Base-by-base conservation (phyloP, 2,329 filamentous ascomycete species). In the Leptographium flavum region DNA sequence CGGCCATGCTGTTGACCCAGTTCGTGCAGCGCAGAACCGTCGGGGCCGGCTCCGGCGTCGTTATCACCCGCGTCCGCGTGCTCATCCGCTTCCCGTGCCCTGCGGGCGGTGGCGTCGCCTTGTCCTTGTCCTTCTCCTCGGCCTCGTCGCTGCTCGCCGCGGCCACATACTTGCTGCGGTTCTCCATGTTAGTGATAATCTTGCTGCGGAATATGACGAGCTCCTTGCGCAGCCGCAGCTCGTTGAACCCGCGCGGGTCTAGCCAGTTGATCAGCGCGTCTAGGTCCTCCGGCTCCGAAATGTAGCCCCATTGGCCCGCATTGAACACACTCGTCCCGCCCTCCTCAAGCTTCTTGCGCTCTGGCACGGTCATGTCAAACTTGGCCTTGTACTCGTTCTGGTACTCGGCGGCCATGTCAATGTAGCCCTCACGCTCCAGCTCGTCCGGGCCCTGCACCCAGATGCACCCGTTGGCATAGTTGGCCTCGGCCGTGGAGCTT, bases 391-490 rank as follows among this genome's bases (percentile, higher is more conserved):
- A 94, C 57, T 86, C 79, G 47, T 80, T 74, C 59, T 87, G 76
- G 49, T 81, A 73, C 17, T 86, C 80, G 7, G 76, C 66, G 0
- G 73, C 66, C 52, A 92, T 69, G 51, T 95, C 86, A 53, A 94
- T 86, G 58, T 90, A 94, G 6, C 87, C 87, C 54, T 83, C 73
- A 3, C 83, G 76, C 62, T 94, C 88, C 58, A 94, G 75, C 46
- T 90, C 81, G 58, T 94, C 87, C 0, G 92, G 92, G 0, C 92
- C 92, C 62, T 98, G 92, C 14, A 98, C 80, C 92, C 92, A 98
- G 46, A 98, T 74, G 47, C 90, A 85, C 9, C 87, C 92, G 59
- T 96, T 98, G 35, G 90, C 88, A 58, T 96, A 98, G 9, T 76
- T 81, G 21, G 90, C 87, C 39, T 79, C 71, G 1, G 87, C 83